Base-by-base conservation (phyloP, 2,329 filamentous ascomycete genomes). In the Fusarium agapanthi region DNA sequence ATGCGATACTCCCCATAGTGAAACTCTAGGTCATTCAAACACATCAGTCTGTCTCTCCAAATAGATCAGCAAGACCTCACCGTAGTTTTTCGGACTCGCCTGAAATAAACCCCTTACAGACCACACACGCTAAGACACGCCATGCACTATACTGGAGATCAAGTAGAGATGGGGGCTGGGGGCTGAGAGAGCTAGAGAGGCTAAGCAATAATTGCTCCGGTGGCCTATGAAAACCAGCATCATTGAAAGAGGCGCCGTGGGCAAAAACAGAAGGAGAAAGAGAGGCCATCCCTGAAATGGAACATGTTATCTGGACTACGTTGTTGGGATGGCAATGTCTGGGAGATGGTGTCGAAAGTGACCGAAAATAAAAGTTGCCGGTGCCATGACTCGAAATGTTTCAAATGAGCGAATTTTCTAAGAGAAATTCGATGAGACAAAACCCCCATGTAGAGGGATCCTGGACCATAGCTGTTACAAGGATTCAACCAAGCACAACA, bases 351-450 rank as follows among this genome's bases (percentile, higher is more conserved):
- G 28, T 40, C 59, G 24, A 51, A 20, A 40, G 30, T n/a, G 24
- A 24, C 40, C 16, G 60, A 69, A 35, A 65, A 56, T 35, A 59
- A 50, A 43, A 47, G 38, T 61, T 62, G 34, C 24, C 38, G 28
- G 43, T 41, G 38, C 24, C 59, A 74, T 74, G 71, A 69, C 71
- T 74, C 47, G 47, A 24, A n/a, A 57, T 57, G 40, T 51, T 48
- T 64, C 45, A 45, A 57, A 34, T 69, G 60, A 68, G 63, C 44
- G 48, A 54, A 38, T 55, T 55, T 57, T 30, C 44, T 8, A 37
- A 28, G 28, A 37, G 22, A 28, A 56, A 15, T 22, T 48, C 40
- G 24, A 34, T 50, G 44, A 44, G 47, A 67, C 38, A 38, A 60
- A 28, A 28, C 7, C 30, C 41, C 24, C 51, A 20, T 34, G 11